Evolutionary conservation across 805 yeast species (phyloP).

Genomic region (Yarrowia alimentaria): DNA sequence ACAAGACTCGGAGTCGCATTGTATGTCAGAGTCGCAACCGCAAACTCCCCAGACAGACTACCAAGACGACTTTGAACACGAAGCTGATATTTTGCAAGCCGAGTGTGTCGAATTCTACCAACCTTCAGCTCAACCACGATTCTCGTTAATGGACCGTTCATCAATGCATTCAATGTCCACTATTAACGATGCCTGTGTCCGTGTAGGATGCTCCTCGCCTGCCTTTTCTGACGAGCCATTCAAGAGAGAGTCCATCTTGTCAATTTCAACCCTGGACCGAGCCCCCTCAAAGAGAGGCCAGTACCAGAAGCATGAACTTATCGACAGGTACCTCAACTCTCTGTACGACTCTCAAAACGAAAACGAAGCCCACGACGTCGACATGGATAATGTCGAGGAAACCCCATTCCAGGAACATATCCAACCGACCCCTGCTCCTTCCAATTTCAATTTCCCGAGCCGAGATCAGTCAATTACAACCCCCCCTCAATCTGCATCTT

Average conservation of each 20-base stretch:
- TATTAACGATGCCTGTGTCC: conserved; percentile 16
- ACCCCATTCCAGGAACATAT: conserved; percentile 5
- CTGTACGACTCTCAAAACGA: conserved; percentile 6
- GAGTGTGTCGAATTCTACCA: conserved; percentile 20
- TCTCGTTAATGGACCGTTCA: conserved; percentile 9
- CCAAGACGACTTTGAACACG: conserved; percentile 15
- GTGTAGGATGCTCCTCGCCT: conserved; percentile 13
- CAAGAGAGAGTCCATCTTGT: conserved; percentile 20
- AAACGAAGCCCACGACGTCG: background rate
- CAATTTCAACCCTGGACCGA: conserved; percentile 12
- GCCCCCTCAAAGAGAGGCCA: conserved; percentile 11
- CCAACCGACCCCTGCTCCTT: conserved; percentile 1
- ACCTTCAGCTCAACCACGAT: too few species aligned
- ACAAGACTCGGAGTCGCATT: conserved; percentile 19
- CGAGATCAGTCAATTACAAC: conserved; percentile 2
- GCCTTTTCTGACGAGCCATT: conserved; percentile 16
- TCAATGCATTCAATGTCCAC: conserved; percentile 21
- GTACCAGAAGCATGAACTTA: conserved; percentile 16
- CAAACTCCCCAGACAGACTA: conserved; percentile 23
- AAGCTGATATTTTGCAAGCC: conserved; percentile 3
- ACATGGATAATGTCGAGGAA: conserved; percentile 9
- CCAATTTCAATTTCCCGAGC: conserved; percentile 9
- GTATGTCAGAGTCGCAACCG: conserved; percentile 20
- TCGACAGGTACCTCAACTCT: conserved; percentile 21
- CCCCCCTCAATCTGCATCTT: conserved; percentile 12